These are phyloP conservation scores for Acer saccharum DNA, from an alignment of 345 rosid species.

Conservation along the genomic window DNA sequence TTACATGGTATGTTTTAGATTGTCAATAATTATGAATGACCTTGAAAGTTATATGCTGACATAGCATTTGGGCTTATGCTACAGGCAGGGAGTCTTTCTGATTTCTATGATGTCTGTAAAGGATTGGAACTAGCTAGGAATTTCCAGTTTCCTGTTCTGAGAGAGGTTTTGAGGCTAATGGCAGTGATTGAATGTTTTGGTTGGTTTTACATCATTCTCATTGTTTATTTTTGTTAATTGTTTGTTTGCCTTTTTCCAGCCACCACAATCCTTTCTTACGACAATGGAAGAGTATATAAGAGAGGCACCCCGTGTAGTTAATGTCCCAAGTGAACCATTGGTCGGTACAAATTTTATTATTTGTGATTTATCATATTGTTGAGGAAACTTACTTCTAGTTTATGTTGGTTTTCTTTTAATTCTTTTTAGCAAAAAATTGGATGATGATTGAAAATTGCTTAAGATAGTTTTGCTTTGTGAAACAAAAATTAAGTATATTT, in stretches of 20 bases:
- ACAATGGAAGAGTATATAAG: conserved; percentile 98
- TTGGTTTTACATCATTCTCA: conserved; percentile 2
- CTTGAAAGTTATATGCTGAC: not conserved
- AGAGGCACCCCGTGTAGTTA: conserved; percentile 90
- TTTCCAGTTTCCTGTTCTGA: conserved; percentile 89
- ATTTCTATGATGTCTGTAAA: conserved; percentile 92
- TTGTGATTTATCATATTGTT: conserved; percentile 4
- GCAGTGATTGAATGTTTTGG: conserved; percentile 6
- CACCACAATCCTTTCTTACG: conserved; percentile 89
- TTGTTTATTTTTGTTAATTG: conserved; percentile 3
- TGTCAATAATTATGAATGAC: not conserved
- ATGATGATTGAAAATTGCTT: conserved; percentile 4
- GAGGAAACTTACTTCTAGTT: not conserved
- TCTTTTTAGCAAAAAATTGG: not conserved
- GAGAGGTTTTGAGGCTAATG: conserved; percentile 64
- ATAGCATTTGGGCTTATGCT: conserved; percentile 20
- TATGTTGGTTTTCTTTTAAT: not conserved
- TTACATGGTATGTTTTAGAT: not conserved
- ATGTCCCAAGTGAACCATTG: conserved; percentile 78
- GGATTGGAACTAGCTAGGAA: conserved; percentile 98
- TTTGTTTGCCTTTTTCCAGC: conserved; percentile 47
- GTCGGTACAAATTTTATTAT: conserved; percentile 39
- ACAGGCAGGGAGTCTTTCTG: conserved; percentile 92
- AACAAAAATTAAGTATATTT: not conserved
- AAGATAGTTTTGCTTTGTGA: not conserved